Base-by-base conservation (phyloP, 2,329 filamentous ascomycete species). In the Aphanocladium album region DNA sequence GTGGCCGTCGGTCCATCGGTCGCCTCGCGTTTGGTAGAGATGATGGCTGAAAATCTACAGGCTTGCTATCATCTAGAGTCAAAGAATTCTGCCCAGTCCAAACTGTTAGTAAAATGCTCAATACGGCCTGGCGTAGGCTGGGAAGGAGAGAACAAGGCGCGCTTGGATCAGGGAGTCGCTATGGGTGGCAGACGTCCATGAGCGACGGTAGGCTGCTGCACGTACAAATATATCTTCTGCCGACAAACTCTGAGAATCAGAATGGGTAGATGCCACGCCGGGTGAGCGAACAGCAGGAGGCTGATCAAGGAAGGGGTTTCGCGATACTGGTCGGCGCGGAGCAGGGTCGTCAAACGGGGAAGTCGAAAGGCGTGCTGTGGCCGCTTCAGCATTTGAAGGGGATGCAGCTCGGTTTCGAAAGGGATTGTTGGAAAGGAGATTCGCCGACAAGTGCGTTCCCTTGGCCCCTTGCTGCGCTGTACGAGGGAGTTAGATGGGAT, bases 341-440 rank as follows among this genome's bases (percentile, higher is more conserved):
- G 43, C 35, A 53, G 74, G 79, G 73, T 86, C 83, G 74, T 85
- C 83, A 70, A 86, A 85, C 63, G 82, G 86, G 65, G 83, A 87
- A 64, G 74, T 74, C 66, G 76, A 77, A 72, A 76, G 74, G 67
- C 70, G 69, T 68, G 70, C 65, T 69, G 69, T 67, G 56, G 65
- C 65, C 51, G 70, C 64, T 47, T 77, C 68, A 70, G 70, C 63
- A 64, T 69, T 73, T 57, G 76, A 72, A 55, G 83, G 87, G 64
- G 88, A 90, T 41, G 80, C 79, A 65, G 87, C 85, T 70, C 88
- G 85, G 74, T 90, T 90, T 78, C 89, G 87, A 69, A 85, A 93
- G 64, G 89, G 89, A 72, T 93, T 93, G 81, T 92, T 92, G 73
- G 89, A 92, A 73, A 87, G 87, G 70, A 92, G 83, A 74, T 86